Percentiles rank a stretch among this genome's conserved stretches.
Conservation (phyloP, 202 grass and related monocot species). For the Tripidium arundinaceum region DNA sequence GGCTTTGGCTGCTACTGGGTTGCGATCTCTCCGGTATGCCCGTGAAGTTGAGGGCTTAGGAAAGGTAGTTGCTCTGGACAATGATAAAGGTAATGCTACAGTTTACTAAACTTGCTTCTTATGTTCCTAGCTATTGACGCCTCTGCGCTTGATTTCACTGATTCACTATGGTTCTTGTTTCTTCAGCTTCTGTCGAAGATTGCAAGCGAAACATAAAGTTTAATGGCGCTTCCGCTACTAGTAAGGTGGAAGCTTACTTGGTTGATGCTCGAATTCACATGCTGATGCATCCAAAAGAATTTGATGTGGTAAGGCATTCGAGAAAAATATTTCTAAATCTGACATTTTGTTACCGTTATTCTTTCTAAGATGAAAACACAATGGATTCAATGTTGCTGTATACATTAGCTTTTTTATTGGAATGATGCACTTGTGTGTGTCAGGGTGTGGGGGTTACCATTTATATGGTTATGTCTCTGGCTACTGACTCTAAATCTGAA, state of each 20-base stretch:
- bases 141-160: conserved; percentile 22
- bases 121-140: background rate
- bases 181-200: conserved; percentile 78
- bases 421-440: background rate
- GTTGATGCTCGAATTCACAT: conserved; percentile 95
- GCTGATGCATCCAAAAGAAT: conserved; percentile 98
- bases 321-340: conserved; percentile 14
- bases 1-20: conserved; percentile 93
- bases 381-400: background rate
- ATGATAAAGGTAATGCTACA: conserved; percentile 66
- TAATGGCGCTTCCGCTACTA: conserved; percentile 60
- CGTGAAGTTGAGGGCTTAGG: conserved; percentile 68
- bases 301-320: conserved; percentile 69
- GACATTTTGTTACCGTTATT: background rate
- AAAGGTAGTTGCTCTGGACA: conserved; percentile 87
- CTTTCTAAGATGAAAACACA: conserved; percentile 6
- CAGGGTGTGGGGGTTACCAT: background rate
- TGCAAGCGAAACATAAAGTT: conserved; percentile 93
- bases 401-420: conserved; percentile 4
- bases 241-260: conserved; percentile 89
- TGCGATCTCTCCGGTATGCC: conserved; percentile 85
- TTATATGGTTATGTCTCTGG: background rate
- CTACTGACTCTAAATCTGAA: background rate
- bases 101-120: conserved; percentile 20
- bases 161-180: conserved; percentile 38